phyloP scores from a whole-genome alignment of 108 stramenopile species.

The Skeletonema grethae region DNA sequence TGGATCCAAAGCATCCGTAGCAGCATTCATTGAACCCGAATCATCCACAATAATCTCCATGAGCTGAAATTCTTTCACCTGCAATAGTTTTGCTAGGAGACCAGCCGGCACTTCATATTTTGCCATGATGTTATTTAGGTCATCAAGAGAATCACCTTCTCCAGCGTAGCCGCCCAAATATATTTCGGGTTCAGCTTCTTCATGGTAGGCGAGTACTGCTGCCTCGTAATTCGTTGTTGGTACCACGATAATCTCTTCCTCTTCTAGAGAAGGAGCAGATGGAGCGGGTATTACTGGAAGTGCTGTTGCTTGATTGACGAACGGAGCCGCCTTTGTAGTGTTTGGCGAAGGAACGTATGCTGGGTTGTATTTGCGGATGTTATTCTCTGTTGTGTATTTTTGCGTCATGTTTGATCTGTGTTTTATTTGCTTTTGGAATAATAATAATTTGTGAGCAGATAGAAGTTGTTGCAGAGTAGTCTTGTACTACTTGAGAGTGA shows the following conservation, averaged over 20 bases:
- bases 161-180: no score
- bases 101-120: constrained; percentile 67
- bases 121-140: constrained; percentile 37
- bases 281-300: background rate
- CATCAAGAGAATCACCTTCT: constrained; percentile 15
- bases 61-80: constrained; percentile 44
- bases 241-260: constrained; percentile 5
- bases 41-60: constrained; percentile 65
- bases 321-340: background rate
- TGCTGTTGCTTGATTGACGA: background rate
- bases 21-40: constrained; percentile 47
- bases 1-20: constrained; percentile 42
- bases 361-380: background rate
- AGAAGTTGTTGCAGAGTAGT: no score
- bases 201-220: no score
- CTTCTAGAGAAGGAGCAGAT: constrained; percentile 3
- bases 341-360: constrained; percentile 1
- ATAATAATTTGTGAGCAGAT: no score
- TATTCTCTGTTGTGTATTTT: background rate
- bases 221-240: background rate
- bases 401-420: background rate
- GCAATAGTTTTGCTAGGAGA: constrained; percentile 59
- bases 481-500: no score
- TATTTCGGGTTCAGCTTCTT: no score
- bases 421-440: no score